These are phyloP conservation scores for Zygotorulaspora danielsina DNA, from an alignment of 805 yeast genomes.

Conservation along the genomic window DNA sequence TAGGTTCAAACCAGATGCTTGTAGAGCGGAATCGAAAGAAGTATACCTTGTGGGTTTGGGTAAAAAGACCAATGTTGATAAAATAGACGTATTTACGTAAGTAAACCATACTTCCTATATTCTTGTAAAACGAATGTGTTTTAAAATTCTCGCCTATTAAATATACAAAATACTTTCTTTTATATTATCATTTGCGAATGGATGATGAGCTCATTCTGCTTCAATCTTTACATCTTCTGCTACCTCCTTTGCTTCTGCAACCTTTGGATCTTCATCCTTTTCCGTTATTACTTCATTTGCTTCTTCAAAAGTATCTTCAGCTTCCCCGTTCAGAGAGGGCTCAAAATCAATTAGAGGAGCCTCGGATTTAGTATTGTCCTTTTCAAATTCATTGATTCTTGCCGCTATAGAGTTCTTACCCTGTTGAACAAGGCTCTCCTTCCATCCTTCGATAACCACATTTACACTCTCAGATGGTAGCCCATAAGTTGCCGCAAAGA, in stretches of 20 bases:
- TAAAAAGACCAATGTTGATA: constrained; percentile 42
- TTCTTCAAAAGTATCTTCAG: constrained; percentile 6
- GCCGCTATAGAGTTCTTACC: constrained; percentile 59
- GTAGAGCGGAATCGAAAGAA: constrained; percentile 76
- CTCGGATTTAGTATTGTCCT: constrained; percentile 14
- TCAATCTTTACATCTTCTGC: constrained; percentile 12
- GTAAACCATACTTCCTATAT: constrained; percentile 1
- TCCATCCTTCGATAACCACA: constrained; percentile 61
- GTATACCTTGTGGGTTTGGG: constrained; percentile 70
- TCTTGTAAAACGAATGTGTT: not conserved
- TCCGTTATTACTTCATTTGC: constrained; percentile 16
- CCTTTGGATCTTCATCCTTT: constrained; percentile 6
- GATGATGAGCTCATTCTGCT: constrained; percentile 1
- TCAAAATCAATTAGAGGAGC: constrained; percentile 42
- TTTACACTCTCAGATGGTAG: constrained; percentile 42
- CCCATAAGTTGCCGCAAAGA: constrained; percentile 72
- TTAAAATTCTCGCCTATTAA: not conserved
- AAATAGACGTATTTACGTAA: constrained; percentile 45
- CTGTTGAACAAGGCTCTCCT: constrained; percentile 44
- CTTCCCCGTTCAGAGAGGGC: constrained; percentile 27
- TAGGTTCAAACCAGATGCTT: constrained; percentile 76
- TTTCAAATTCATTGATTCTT: constrained; percentile 49
- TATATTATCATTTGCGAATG: constrained; percentile 1
- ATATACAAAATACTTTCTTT: constrained; percentile 2
- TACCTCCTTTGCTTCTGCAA: constrained; percentile 2